A percentile compares a stretch with the other conserved stretches of the same genome.
These are phyloP conservation scores for Peronosclerospora sorghi DNA, from an alignment of 352 stramenopile species.

Conservation along the genomic window DNA sequence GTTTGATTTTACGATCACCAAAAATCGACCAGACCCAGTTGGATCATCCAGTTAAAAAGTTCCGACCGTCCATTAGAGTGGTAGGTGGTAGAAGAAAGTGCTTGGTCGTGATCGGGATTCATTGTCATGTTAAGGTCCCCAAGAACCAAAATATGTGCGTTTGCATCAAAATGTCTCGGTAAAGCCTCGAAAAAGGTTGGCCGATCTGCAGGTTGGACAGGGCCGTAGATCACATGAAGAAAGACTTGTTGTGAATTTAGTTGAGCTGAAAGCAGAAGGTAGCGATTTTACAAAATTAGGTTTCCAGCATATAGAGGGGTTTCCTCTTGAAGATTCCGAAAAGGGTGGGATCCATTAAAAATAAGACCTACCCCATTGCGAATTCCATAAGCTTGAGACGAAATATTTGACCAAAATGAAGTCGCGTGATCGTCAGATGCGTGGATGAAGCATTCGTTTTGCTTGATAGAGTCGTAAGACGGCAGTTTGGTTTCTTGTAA, in stretches of 20 bases:
- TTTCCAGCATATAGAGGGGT: neutral
- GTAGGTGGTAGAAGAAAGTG: no score
- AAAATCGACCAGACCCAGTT: no score
- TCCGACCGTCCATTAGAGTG: no score
- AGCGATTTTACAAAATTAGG: neutral
- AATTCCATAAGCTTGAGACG: neutral
- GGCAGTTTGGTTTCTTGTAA: conserved; percentile 6
- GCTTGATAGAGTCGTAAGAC: neutral
- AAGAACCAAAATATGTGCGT: neutral
- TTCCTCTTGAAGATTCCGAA: neutral
- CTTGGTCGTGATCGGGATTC: no score
- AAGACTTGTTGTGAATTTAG: neutral
- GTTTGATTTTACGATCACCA: no score
- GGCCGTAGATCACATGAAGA: neutral
- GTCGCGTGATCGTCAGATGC: neutral
- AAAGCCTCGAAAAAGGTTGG: neutral
- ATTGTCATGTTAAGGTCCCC: no score
- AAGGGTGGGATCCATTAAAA: neutral
- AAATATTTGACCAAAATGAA: neutral
- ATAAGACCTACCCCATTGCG: neutral
- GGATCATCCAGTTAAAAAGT: no score
- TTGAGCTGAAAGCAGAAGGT: neutral
- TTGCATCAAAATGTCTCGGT: no score
- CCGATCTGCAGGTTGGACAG: no score
- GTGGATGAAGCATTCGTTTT: neutral